These are phyloP conservation scores for Cyberlindnera saturnus DNA, from an alignment of 805 yeast species.

Conservation along the genomic window DNA sequence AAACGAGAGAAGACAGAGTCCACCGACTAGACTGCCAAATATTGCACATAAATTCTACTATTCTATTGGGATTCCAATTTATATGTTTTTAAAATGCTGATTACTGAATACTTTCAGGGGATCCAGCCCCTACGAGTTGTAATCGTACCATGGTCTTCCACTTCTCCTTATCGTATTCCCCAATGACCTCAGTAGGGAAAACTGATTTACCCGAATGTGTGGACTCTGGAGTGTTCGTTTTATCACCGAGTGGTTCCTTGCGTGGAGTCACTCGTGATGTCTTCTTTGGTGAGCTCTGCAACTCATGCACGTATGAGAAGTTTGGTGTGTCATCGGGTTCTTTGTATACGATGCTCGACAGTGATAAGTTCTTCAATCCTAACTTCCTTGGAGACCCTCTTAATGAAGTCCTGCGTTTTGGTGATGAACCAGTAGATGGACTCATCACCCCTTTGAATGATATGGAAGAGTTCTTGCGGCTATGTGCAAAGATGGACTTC, in stretches of 20 bases:
- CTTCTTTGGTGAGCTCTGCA: constrained; percentile 19
- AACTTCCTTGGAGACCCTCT: constrained; percentile 9
- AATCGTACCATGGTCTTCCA: constrained; percentile 49
- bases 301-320: constrained; percentile 21
- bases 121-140: constrained; percentile 12
- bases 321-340: constrained; percentile 13
- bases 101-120: background rate
- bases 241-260: constrained; percentile 21
- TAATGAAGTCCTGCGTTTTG: background rate
- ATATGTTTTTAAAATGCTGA: background rate
- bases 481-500: constrained; percentile 20
- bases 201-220: constrained; percentile 32
- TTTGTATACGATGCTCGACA: constrained; percentile 21
- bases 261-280: constrained; percentile 10
- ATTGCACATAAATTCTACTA: background rate
- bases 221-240: constrained; percentile 26
- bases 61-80: background rate
- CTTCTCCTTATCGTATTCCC: constrained; percentile 61
- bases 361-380: constrained; percentile 20
- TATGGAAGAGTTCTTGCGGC: constrained; percentile 14
- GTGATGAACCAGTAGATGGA: background rate
- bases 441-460: constrained; percentile 10
- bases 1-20: no score
- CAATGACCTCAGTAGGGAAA: constrained; percentile 53
- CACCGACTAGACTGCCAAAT: no score